Evolutionary conservation across 139 green algal species (phyloP), one percentile per base, ranked within the genome.

Genomic region (Micractinium sp.): DNA sequence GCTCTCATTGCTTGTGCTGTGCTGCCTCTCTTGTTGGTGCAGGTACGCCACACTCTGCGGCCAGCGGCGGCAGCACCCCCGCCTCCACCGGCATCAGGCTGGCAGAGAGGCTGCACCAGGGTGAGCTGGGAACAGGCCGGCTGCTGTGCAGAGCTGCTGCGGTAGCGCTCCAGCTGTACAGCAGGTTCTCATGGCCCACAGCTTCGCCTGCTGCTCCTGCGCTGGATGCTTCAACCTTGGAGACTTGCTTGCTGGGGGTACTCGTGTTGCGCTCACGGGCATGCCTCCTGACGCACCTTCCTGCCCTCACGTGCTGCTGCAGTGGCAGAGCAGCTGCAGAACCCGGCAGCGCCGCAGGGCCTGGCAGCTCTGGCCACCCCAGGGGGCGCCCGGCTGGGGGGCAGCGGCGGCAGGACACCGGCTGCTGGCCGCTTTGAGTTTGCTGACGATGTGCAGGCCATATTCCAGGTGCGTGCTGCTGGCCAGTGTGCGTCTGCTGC

Each of bases 281-380:
- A 41, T 79, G 19, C 15, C n/a, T 79, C 35, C 4, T 79, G 73
- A 3, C 3, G 15, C 35, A 18, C 9, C 25, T 56, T 1, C 31
- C 71, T 19, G 0, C 82, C 35, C 22, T 61, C n/a, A n/a, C n/a
- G 47, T 56, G 47, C 20, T 25, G 22, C 2, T 79, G 61, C 83
- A 87, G 85, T 90, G 33, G 90, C 90, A 9, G 80, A 90, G 56
- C 75, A 91, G 78, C 88, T 92, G 67, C 80, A 89, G 76, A 84
- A 81, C 33, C 85, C 89, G 7, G 80, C 77, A 19, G 85, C 78
- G 9, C 75, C 78, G 13, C 69, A 86, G 69, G 66, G 80, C 67
- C 81, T 82, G 39, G 75, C 76, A 3, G 35, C 67, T 35, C 61
- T 83, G 78, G 80, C 83, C 47, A 86, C 83, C 29, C 61, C 85